phyloP scores from a whole-genome alignment of 2,329 filamentous ascomycete species.

The Aureobasidium vineae region DNA sequence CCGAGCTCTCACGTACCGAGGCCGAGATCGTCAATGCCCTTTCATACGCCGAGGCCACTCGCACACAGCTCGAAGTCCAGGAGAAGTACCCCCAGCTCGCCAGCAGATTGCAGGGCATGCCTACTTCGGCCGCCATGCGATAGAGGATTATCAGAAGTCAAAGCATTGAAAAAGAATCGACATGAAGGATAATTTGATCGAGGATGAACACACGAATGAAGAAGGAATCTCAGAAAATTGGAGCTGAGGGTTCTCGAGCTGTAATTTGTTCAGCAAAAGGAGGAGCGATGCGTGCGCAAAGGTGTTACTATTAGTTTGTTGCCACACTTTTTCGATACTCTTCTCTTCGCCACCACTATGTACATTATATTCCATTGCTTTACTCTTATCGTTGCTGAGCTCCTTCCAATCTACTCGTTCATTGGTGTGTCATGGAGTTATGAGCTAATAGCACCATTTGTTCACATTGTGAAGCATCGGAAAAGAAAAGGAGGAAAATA shows the following conservation, averaged over 20 bases:
- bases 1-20: slow-evolving; percentile 89
- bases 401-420: neutral
- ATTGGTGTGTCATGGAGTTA: neutral
- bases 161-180: neutral
- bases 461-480: neutral
- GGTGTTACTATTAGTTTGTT: slow-evolving; percentile 11
- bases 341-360: slow-evolving; percentile 1
- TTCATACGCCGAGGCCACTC: slow-evolving; percentile 93
- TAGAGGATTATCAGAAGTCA: neutral
- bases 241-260: neutral
- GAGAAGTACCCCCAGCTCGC: slow-evolving; percentile 55
- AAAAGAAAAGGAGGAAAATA: neutral
- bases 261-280: slow-evolving; percentile 5
- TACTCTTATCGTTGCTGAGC: neutral
- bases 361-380: slow-evolving; percentile 16
- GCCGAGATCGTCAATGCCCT: slow-evolving; percentile 95
- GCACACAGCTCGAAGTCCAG: slow-evolving; percentile 81
- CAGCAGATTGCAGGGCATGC: slow-evolving; percentile 49
- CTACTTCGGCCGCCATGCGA: slow-evolving; percentile 33
- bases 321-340: neutral
- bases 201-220: slow-evolving; percentile 1
- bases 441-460: no score
- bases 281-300: slow-evolving; percentile 1
- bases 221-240: neutral
- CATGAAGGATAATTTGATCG: neutral